These are phyloP conservation scores for Rhypophila decipiens DNA, from an alignment of 495 filamentous ascomycete genomes.

Conservation along the genomic window DNA sequence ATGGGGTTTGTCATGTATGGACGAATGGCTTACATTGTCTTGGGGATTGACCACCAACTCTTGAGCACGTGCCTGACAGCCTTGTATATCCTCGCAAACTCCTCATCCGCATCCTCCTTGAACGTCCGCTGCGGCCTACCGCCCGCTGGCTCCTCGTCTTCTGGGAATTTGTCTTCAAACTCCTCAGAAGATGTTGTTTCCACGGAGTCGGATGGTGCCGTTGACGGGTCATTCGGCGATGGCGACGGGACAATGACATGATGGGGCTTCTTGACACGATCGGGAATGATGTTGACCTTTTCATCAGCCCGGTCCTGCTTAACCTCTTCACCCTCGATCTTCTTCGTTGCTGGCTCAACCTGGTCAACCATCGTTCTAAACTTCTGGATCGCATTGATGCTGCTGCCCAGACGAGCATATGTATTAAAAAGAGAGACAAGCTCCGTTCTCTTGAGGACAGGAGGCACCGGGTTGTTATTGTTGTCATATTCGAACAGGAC, in stretches of 20 bases:
- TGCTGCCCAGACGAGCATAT: conserved; percentile 75
- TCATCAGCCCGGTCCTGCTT: conserved; percentile 19
- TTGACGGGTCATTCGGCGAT: no score
- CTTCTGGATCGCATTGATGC: conserved; percentile 62
- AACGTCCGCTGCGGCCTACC: conserved; percentile 31
- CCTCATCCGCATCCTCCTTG: conserved; percentile 54
- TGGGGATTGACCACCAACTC: conserved; percentile 64
- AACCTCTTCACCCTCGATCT: conserved; percentile 28
- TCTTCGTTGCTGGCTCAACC: conserved; percentile 33
- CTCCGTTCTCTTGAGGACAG: conserved; percentile 77
- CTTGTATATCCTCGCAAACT: conserved; percentile 55
- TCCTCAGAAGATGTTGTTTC: no score
- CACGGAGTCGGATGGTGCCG: no score
- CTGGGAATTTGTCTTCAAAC: conserved; percentile 18
- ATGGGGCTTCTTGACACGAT: conserved; percentile 38
- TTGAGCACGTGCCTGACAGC: conserved; percentile 59
- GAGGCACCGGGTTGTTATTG: conserved; percentile 61
- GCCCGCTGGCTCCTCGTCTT: conserved; percentile 31
- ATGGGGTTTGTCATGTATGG: no score
- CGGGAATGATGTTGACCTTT: conserved; percentile 25
- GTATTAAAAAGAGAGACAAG: conserved; percentile 93
- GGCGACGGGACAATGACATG: conserved; percentile 31
- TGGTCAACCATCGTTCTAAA: conserved; percentile 68
- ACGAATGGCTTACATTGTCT: conserved; percentile 59
- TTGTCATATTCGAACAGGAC: conserved; percentile 92